Evolutionary conservation across 768 basidiomycete species (phyloP), one percentile per base, ranked within the genome.

Genomic region (Austroboletus eburneus): DNA sequence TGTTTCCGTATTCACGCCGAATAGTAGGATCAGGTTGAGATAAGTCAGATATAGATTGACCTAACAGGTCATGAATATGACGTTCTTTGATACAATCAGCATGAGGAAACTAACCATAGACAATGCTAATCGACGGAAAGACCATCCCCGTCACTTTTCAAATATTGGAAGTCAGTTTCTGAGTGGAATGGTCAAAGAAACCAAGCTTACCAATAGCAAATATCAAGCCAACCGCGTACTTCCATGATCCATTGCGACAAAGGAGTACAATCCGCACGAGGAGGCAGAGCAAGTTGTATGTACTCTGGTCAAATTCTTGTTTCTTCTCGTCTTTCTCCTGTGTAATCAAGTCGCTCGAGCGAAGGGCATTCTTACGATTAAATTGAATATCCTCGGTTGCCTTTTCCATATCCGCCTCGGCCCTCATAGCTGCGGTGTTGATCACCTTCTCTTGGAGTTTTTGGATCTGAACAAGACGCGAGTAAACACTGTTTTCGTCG

Each of bases 381-480:
- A 87, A 77, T 22, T 83, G 80, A 34, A 84, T 62, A 52, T 87
- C 84, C 52, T 73, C 72, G 3, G 70, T 69, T 24, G 65, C 66
- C 67, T 81, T 79, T 63, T 85, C n/a, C n/a, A n/a, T 72, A 42
- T 83, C 77, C 32, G 69, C 71, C 18, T 71, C 73, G 2, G 42
- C 52, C 13, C 44, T 49, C n/a, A n/a, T n/a, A n/a, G n/a, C n/a
- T n/a, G n/a, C n/a, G n/a, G n/a, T n/a, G 39, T 68, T 66, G 38
- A 55, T 63, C 41, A 68, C 67, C 20, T 59, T 51, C 20, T 90
- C 87, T n/a, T 85, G 82, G 5, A 93, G 76, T 56, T 74, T 82
- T 72, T 92, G 90, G 2, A 89, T 82, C 33, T 78, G 76, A 6
- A 92, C 90, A 14, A 93, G 80, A 20, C 79, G 75, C 2, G 80